phyloP scores from a whole-genome alignment of 495 filamentous ascomycete genomes.

The Haplographium delicatum region DNA sequence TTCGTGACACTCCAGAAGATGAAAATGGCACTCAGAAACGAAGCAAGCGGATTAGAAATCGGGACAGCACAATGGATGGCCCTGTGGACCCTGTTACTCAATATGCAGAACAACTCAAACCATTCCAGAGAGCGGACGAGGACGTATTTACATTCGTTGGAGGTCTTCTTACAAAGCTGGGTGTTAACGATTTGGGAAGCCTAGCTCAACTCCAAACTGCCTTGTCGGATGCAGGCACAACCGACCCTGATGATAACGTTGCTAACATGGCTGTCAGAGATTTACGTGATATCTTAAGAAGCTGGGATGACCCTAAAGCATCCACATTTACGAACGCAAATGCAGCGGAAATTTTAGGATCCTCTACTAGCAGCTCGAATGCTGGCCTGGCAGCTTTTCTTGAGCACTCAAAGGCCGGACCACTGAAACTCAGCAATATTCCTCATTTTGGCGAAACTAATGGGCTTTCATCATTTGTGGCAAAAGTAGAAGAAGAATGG shows the following conservation, averaged over 20 bases:
- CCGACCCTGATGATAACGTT: conserved; percentile 16
- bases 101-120: conserved; percentile 64
- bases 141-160: conserved; percentile 67
- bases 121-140: conserved; percentile 65
- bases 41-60: conserved; percentile 76
- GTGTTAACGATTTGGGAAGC: conserved; percentile 47
- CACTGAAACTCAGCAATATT: conserved; percentile 44
- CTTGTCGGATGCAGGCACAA: conserved; percentile 21
- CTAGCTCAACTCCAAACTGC: conserved; percentile 36
- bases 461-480: conserved; percentile 51
- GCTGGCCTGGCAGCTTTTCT: conserved; percentile 62
- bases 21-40: conserved; percentile 62
- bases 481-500: conserved; percentile 48
- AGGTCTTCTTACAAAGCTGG: conserved; percentile 61
- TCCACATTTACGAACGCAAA: conserved; percentile 51
- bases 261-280: conserved; percentile 40
- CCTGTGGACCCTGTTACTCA: conserved; percentile 65
- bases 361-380: conserved; percentile 19
- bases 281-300: conserved; percentile 45
- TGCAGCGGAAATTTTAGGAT: conserved; percentile 33
- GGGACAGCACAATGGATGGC: conserved; percentile 68
- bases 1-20: conserved; percentile 48
- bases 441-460: conserved; percentile 51
- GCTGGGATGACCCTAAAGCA: conserved; percentile 57
- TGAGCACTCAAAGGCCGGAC: conserved; percentile 65